These are phyloP conservation scores for Auriscalpium vulgare DNA, from an alignment of 768 basidiomycete genomes.

Conservation along the genomic window DNA sequence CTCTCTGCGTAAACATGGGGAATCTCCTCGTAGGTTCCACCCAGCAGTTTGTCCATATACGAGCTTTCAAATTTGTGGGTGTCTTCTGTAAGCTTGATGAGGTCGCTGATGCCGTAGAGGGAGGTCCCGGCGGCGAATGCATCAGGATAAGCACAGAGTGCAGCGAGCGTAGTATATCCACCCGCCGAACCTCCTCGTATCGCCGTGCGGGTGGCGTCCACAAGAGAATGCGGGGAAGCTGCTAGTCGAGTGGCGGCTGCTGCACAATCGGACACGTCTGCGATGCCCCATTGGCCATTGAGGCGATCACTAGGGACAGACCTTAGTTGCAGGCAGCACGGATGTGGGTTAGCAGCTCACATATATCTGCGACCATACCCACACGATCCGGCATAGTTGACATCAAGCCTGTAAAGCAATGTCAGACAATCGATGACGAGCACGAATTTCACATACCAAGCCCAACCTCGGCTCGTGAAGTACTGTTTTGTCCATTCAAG, in stretches of 20 bases:
- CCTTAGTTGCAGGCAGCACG: neutral
- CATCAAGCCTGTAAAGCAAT: slow-evolving; percentile 45
- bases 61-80: slow-evolving; percentile 68
- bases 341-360: slow-evolving; percentile 17
- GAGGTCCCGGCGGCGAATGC: slow-evolving; percentile 58
- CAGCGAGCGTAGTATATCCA: slow-evolving; percentile 57
- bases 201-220: slow-evolving; percentile 55
- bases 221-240: slow-evolving; percentile 35
- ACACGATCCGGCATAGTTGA: slow-evolving; percentile 71
- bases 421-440: slow-evolving; percentile 10
- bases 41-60: slow-evolving; percentile 56
- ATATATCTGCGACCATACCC: slow-evolving; percentile 67
- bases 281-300: slow-evolving; percentile 60
- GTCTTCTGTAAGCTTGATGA: slow-evolving; percentile 42
- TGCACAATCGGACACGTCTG: slow-evolving; percentile 63
- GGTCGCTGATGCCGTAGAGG: slow-evolving; percentile 62
- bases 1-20: slow-evolving; percentile 51
- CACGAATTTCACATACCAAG: slow-evolving; percentile 37
- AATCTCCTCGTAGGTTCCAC: slow-evolving; percentile 44
- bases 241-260: slow-evolving; percentile 45
- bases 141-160: slow-evolving; percentile 34
- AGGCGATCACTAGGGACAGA: slow-evolving; percentile 37
- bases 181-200: slow-evolving; percentile 72
- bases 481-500: slow-evolving; percentile 51
- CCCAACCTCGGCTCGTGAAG: slow-evolving; percentile 66